Base-by-base conservation (phyloP, 305 asterid species). In the Striga hermonthica region DNA sequence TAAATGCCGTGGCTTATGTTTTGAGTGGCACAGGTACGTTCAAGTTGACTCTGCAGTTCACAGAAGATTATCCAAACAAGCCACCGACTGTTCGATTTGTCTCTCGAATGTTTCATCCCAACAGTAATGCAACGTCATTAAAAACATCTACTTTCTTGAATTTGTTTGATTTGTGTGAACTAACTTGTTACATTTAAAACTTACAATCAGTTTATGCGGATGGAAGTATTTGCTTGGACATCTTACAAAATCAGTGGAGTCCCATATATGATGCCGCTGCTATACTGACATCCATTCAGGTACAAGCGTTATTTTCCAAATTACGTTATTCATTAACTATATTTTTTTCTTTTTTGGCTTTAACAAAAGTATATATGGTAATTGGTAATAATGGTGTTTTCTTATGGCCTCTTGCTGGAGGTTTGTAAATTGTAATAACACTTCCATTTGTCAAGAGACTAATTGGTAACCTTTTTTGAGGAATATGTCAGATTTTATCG, bases 1-100 rank as follows among this genome's bases (percentile, higher is more conserved):
- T 44, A 40, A 67, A 35, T 9, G 22, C 60, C 5, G 37, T 58
- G 58, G 40, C 47, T 49, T 67, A 52, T 65, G 63, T 36, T 72
- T 57, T 73, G 82, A 72, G 74, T 41, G 54, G 55, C 56, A 63
- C 70, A 84, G 90, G 88, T 64, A 84, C 86, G 72, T 84, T 84
- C 79, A 84, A 80, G 72, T 60, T 84, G 82, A 71, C 84, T 9
- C 83, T 84, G 66, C 85, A 80, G 68, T 78, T 84, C 48, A 22
- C 75, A 6, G 88, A 82, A 78, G 88, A 84, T 66, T 82, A 84
- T 60, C 91, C 88, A 43, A 84, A 82, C 78, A 82, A 84, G 72
- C 88, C 88, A 49, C 91, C 91, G 48, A 78, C 84, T n/a, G 91
- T 84, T 73, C 82, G 88, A 56, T 84, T 84, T 64, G 86, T 82